phyloP scores from a whole-genome alignment of 768 basidiomycete species.

The Mycena olivaceomarginata region DNA sequence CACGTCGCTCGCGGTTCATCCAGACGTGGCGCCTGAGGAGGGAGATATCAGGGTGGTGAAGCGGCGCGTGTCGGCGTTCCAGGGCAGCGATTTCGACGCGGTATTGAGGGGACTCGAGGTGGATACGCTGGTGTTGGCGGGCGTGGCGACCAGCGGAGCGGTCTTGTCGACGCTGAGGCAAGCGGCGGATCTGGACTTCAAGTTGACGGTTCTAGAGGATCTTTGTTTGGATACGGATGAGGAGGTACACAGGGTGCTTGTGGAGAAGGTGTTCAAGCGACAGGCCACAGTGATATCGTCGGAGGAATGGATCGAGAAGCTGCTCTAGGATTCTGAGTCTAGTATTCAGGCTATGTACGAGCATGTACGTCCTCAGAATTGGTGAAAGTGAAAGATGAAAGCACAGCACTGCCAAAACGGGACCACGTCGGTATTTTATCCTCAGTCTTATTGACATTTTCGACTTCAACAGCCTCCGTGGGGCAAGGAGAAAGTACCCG shows the following conservation, averaged over 20 bases:
- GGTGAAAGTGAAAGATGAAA: background rate
- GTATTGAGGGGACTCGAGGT: background rate
- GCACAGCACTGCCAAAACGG: background rate
- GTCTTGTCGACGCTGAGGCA: background rate
- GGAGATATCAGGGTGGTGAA: background rate
- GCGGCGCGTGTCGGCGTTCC: background rate
- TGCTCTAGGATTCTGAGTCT: background rate
- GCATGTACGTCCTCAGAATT: background rate
- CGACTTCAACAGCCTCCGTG: too few species aligned
- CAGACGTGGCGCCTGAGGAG: background rate
- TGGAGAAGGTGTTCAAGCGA: background rate
- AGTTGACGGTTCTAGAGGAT: background rate
- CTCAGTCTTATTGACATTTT: too few species aligned
- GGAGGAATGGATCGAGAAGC: background rate
- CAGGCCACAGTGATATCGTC: background rate
- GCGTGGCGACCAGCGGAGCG: background rate
- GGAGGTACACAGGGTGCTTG: background rate
- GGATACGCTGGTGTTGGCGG: background rate
- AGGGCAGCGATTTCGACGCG: background rate
- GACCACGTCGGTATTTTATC: too few species aligned
- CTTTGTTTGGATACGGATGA: background rate
- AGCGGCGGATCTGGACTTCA: background rate
- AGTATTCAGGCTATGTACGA: background rate
- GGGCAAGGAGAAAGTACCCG: background rate
- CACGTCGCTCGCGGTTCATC: background rate